These are phyloP conservation scores for Phaeodactylum tricornutum DNA, from an alignment of 108 stramenopile genomes.

Conservation along the genomic window DNA sequence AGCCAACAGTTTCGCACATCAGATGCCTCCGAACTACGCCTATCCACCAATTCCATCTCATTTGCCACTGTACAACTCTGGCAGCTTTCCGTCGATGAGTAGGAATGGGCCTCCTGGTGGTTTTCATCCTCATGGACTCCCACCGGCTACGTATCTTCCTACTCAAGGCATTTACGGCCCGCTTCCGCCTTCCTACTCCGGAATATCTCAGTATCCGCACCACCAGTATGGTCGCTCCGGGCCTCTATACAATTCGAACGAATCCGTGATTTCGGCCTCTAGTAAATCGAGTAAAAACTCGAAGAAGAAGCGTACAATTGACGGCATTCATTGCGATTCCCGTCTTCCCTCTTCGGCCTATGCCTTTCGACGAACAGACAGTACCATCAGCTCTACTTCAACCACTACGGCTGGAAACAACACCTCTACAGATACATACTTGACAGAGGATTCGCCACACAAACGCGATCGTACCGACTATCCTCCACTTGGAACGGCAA, in stretches of 20 bases:
- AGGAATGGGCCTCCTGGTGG: too few species aligned
- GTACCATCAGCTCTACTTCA: slow-evolving; percentile 27
- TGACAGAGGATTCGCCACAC: slow-evolving; percentile 21
- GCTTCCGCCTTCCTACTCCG: background rate
- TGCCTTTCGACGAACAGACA: slow-evolving; percentile 41
- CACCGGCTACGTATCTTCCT: too few species aligned
- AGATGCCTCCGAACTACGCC: too few species aligned
- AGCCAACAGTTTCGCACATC: too few species aligned
- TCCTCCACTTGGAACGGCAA: background rate
- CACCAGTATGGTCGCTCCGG: slow-evolving; percentile 11
- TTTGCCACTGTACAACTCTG: too few species aligned
- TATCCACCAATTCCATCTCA: too few species aligned
- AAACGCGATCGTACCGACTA: slow-evolving; percentile 16
- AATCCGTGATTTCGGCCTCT: slow-evolving; percentile 12
- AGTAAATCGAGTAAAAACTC: slow-evolving; percentile 15
- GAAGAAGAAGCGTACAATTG: slow-evolving; percentile 44
- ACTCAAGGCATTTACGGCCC: background rate
- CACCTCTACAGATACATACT: slow-evolving; percentile 13
- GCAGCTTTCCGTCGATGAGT: too few species aligned
- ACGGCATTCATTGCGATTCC: slow-evolving; percentile 24
- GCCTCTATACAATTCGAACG: slow-evolving; percentile 16
- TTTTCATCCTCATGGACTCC: too few species aligned
- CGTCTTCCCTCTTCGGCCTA: slow-evolving; percentile 15
- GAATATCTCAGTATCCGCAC: background rate
- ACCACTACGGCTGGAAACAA: slow-evolving; percentile 31